Evolutionary conservation across 208 protist genomes (phyloP).

Genomic region (Wallacemonas rigidus): DNA sequence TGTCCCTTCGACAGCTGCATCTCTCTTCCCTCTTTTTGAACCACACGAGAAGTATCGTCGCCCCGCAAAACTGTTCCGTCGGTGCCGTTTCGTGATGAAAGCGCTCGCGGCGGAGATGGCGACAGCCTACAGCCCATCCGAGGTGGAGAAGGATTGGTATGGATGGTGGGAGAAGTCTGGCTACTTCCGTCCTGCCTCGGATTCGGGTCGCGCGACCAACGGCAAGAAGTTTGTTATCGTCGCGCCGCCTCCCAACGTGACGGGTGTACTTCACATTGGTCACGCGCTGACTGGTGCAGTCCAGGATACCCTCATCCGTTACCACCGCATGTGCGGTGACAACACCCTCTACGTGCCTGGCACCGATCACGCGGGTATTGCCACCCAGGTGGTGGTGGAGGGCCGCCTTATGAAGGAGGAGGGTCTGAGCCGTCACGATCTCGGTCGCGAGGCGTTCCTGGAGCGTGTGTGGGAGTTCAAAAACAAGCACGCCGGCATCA

Average conservation of each 20-base stretch:
- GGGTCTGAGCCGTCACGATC: slow-evolving; percentile 93
- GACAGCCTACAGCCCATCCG: slow-evolving; percentile 89
- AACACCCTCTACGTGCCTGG: slow-evolving; percentile 98
- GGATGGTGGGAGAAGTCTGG: slow-evolving; percentile 97
- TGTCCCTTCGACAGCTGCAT: not conserved
- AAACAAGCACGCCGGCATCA: slow-evolving; percentile 94
- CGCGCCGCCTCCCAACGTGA: slow-evolving; percentile 99
- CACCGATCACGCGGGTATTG: slow-evolving; percentile 99
- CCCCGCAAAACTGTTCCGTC: slow-evolving; percentile 51
- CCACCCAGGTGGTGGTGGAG: slow-evolving; percentile 99
- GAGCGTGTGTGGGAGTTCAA: slow-evolving; percentile 98
- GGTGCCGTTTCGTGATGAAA: slow-evolving; percentile 74
- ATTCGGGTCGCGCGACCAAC: slow-evolving; percentile 58
- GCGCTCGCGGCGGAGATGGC: slow-evolving; percentile 80
- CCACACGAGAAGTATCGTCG: not conserved
- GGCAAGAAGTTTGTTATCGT: slow-evolving; percentile 95
- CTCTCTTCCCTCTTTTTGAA: not conserved
- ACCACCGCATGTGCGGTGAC: slow-evolving; percentile 97
- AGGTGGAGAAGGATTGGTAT: slow-evolving; percentile 98
- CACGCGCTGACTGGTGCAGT: slow-evolving; percentile 98
- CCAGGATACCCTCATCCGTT: slow-evolving; percentile 96
- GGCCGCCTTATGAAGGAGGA: slow-evolving; percentile 92
- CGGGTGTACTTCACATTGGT: slow-evolving; percentile 99
- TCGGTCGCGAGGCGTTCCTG: slow-evolving; percentile 97
- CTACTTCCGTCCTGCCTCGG: slow-evolving; percentile 95